phyloP scores from a whole-genome alignment of 2,329 filamentous ascomycete genomes.

The Colletotrichum higginsianum region DNA sequence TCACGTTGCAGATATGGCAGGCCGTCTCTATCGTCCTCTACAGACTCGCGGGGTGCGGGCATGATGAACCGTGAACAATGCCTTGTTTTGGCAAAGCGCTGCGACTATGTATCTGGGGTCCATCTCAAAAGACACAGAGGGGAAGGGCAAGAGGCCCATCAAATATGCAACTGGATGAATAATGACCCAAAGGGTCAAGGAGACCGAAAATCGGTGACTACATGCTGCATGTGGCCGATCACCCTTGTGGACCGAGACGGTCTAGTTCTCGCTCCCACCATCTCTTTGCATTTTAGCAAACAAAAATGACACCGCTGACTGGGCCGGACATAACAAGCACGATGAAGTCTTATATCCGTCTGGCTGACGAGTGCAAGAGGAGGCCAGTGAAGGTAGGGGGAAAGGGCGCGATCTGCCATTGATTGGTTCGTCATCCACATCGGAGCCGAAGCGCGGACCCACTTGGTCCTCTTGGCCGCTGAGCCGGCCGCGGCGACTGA shows the following conservation, averaged over 20 bases:
- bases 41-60: background rate
- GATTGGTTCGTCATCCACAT: slow-evolving; percentile 36
- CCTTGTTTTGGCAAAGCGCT: background rate
- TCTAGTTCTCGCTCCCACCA: slow-evolving; percentile 34
- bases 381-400: background rate
- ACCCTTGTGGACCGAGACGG: slow-evolving; percentile 27
- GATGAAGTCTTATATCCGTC: slow-evolving; percentile 34
- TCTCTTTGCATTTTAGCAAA: slow-evolving; percentile 20
- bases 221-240: slow-evolving; percentile 39
- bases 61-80: slow-evolving; percentile 25
- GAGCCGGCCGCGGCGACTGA: slow-evolving; percentile 29
- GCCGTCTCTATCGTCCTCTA: background rate
- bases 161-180: slow-evolving; percentile 37
- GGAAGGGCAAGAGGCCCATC: slow-evolving; percentile 17
- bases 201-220: slow-evolving; percentile 36
- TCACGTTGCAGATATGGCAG: slow-evolving; percentile 29
- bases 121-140: slow-evolving; percentile 9
- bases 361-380: slow-evolving; percentile 30
- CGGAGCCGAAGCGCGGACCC: slow-evolving; percentile 39
- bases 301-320: slow-evolving; percentile 16
- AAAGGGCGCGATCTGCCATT: slow-evolving; percentile 29
- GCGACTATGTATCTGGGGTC: slow-evolving; percentile 7
- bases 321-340: slow-evolving; percentile 29
- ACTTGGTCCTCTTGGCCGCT: slow-evolving; percentile 17
- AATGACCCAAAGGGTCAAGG: slow-evolving; percentile 17